Percentiles rank a stretch among this genome's conserved stretches.
These are phyloP conservation scores for Pugionium dolabratum DNA, from an alignment of 345 rosid genomes.

Conservation along the genomic window DNA sequence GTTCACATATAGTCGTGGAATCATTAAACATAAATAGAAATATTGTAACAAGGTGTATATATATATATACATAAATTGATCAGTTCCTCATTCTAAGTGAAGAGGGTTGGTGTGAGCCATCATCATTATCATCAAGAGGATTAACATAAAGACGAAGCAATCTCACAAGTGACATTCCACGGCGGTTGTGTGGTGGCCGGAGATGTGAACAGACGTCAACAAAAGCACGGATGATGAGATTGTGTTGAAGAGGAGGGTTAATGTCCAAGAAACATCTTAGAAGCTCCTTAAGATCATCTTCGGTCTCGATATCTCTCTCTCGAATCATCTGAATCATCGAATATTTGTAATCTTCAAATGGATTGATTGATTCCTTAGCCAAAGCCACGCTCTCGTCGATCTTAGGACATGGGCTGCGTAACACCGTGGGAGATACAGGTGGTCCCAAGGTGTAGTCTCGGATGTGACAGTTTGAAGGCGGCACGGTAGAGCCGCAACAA, in stretches of 20 bases:
- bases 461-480: constrained; percentile 12
- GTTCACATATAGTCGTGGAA: constrained; percentile 14
- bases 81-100: constrained; percentile 10
- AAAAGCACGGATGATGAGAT: constrained; percentile 38
- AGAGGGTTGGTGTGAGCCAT: constrained; percentile 2
- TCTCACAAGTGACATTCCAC: constrained; percentile 39
- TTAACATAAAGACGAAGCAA: constrained; percentile 38
- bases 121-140: constrained; percentile 16
- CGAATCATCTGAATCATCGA: constrained; percentile 39
- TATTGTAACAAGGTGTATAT: neutral
- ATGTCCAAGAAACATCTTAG: constrained; percentile 43
- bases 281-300: constrained; percentile 43
- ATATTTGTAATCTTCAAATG: constrained; percentile 41
- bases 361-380: constrained; percentile 37
- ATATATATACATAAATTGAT: neutral
- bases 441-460: constrained; percentile 26
- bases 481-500: constrained; percentile 27
- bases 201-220: constrained; percentile 39
- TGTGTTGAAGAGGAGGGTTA: constrained; percentile 39
- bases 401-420: constrained; percentile 44
- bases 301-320: constrained; percentile 35
- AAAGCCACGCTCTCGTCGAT: constrained; percentile 40
- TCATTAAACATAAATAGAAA: constrained; percentile 8
- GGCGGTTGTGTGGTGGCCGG: constrained; percentile 36
- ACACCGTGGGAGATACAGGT: constrained; percentile 37